Conservation (phyloP, 345 rosid genomes). For the Stellera chamaejasme region DNA sequence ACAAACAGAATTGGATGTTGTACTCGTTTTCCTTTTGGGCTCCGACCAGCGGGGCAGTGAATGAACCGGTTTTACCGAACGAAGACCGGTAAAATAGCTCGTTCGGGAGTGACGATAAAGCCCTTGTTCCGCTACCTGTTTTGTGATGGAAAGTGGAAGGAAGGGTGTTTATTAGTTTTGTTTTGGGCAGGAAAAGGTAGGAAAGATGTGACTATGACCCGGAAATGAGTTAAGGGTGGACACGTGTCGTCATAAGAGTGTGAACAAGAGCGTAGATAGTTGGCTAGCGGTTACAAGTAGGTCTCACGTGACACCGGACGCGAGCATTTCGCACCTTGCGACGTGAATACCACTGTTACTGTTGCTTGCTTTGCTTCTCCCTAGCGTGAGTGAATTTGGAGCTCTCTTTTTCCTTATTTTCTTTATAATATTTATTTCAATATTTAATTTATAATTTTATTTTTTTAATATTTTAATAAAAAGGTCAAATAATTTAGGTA, state of each 20-base stretch:
- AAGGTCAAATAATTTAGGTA: too few species aligned
- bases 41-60: slow-evolving; percentile 13
- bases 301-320: slow-evolving; percentile 25
- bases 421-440: too few species aligned
- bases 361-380: too few species aligned
- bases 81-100: slow-evolving; percentile 26
- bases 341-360: too few species aligned
- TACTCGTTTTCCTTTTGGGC: background rate
- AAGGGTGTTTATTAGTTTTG: too few species aligned
- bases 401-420: too few species aligned
- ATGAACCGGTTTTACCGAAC: slow-evolving; percentile 16
- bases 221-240: slow-evolving; percentile 16
- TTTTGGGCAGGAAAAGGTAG: slow-evolving; percentile 17
- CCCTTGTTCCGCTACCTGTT: background rate
- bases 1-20: slow-evolving; percentile 14
- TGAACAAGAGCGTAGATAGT: slow-evolving; percentile 17
- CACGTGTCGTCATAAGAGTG: slow-evolving; percentile 29
- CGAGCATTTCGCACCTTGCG: slow-evolving; percentile 1
- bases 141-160: background rate
- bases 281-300: slow-evolving; percentile 32
- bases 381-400: too few species aligned
- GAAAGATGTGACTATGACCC: slow-evolving; percentile 12
- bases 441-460: too few species aligned
- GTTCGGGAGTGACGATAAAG: slow-evolving; percentile 15
- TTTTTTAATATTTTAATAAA: too few species aligned